phyloP scores from a whole-genome alignment of 768 basidiomycete genomes.

The Tylopilus intermedius region DNA sequence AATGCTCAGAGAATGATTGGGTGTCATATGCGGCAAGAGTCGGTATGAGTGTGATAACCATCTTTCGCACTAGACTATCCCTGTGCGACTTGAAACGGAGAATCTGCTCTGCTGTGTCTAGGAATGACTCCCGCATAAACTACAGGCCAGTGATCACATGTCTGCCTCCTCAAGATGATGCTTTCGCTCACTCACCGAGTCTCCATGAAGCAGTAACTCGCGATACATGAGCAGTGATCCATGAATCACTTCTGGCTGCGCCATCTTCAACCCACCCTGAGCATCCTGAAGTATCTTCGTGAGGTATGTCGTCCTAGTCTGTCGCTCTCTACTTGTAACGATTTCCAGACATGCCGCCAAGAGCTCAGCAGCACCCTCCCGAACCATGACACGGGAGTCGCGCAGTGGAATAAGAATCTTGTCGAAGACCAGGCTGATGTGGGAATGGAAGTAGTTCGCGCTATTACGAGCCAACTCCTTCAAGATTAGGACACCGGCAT shows the following conservation, averaged over 20 bases:
- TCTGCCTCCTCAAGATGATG: neutral
- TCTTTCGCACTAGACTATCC: slow-evolving; percentile 84
- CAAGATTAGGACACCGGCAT: slow-evolving; percentile 89
- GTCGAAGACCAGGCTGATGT: slow-evolving; percentile 84
- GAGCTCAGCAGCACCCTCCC: slow-evolving; percentile 90
- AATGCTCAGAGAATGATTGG: slow-evolving; percentile 84
- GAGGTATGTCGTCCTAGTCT: slow-evolving; percentile 61
- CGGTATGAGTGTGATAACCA: slow-evolving; percentile 94
- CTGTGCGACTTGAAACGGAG: slow-evolving; percentile 83
- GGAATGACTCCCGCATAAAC: slow-evolving; percentile 87
- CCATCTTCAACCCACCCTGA: slow-evolving; percentile 72
- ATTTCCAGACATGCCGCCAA: slow-evolving; percentile 92
- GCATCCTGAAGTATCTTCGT: slow-evolving; percentile 86
- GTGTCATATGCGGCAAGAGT: slow-evolving; percentile 93
- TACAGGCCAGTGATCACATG: slow-evolving; percentile 26
- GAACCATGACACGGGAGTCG: slow-evolving; percentile 83
- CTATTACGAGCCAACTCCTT: slow-evolving; percentile 91
- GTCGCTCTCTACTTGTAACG: slow-evolving; percentile 67
- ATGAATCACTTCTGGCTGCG: slow-evolving; percentile 84
- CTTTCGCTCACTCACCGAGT: slow-evolving; percentile 59
- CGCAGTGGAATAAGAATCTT: slow-evolving; percentile 88
- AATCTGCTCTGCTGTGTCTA: slow-evolving; percentile 85
- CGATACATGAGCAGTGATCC: slow-evolving; percentile 90
- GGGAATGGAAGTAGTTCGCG: slow-evolving; percentile 80
- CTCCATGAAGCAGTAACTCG: slow-evolving; percentile 87